Conservation (phyloP, 306 rosid genomes). For the Begonia fuchsioides region DNA sequence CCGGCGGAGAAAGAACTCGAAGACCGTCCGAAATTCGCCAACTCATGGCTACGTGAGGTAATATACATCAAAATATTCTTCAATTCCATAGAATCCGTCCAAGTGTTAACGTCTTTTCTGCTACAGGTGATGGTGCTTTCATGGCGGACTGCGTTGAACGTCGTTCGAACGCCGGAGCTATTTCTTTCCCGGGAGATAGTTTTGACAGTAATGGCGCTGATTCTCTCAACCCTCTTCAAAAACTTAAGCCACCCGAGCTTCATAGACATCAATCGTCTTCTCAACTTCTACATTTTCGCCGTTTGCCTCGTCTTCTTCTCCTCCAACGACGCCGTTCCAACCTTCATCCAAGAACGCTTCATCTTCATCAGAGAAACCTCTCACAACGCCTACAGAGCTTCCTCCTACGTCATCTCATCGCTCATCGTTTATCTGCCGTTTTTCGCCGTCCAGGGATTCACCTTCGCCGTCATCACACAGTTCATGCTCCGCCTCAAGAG, state of each 20-base stretch:
- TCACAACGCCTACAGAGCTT: slow-evolving; percentile 81
- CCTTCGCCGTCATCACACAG: slow-evolving; percentile 66
- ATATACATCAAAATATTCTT: background rate
- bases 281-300: slow-evolving; percentile 78
- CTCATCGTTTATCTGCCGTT: slow-evolving; percentile 78
- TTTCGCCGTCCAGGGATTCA: slow-evolving; percentile 71
- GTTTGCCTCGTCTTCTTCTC: slow-evolving; percentile 85
- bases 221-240: slow-evolving; percentile 51
- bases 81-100: no score
- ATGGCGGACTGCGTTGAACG: slow-evolving; percentile 61
- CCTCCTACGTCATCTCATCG: slow-evolving; percentile 67
- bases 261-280: slow-evolving; percentile 61
- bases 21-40: slow-evolving; percentile 54
- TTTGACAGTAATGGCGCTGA: slow-evolving; percentile 57
- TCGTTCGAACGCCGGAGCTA: slow-evolving; percentile 73
- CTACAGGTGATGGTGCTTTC: slow-evolving; percentile 30
- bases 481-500: slow-evolving; percentile 33
- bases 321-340: slow-evolving; percentile 88
- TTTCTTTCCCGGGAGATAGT: slow-evolving; percentile 86
- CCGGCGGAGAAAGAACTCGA: slow-evolving; percentile 48
- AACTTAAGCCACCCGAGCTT: slow-evolving; percentile 25
- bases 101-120: no score
- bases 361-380: slow-evolving; percentile 82
- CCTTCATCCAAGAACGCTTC: slow-evolving; percentile 73
- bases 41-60: slow-evolving; percentile 79